Base-by-base conservation (phyloP, 2,329 filamentous ascomycete species). In the Fusarium annulatum region DNA sequence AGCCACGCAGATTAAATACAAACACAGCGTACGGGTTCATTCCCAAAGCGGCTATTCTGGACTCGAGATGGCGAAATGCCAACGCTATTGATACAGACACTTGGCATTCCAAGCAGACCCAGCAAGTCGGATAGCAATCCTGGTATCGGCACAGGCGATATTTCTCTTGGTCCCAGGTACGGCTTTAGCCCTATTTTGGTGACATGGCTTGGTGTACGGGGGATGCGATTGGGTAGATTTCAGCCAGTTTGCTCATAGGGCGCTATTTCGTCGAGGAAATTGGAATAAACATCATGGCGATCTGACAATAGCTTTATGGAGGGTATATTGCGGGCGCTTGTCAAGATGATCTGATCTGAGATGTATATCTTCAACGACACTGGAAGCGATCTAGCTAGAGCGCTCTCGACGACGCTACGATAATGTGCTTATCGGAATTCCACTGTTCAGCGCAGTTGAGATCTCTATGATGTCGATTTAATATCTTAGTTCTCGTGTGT, bases 1-100 rank as follows among this genome's bases (percentile, higher is more conserved):
- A 65, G 46, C n/a, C 26, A 39, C 33, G 9, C 28, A 57, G 12
- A 57, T 46, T 57, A 46, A 45, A 57, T 34, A 45, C 39, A 46
- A 34, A 34, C n/a, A 33, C n/a, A 46, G 18, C 11, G 1, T 6
- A n/a, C 1, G 7, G 9, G 2, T 1, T 55, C n/a, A 21, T 21
- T 26, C 39, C 39, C 28, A 34, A 46, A 34, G 39, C 30, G 39
- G 53, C 30, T 36, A 16, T 18, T 28, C 30, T 26, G 2, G 55
- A 34, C 30, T 12, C 3, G 39, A 10, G 53, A 34, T 46, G 53
- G 39, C 52, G 52, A 46, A 57, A 46, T 21, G 23, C 28, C 9
- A 48, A 57, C 28, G n/a, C n/a, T 48, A 34, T 57, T 48, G 4
- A 57, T 21, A 5, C 12, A 34, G n/a, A 48, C 3, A 1, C 3